Conservation (phyloP, 169 alveolate genomes). For the Plasmodium blacklocki region DNA sequence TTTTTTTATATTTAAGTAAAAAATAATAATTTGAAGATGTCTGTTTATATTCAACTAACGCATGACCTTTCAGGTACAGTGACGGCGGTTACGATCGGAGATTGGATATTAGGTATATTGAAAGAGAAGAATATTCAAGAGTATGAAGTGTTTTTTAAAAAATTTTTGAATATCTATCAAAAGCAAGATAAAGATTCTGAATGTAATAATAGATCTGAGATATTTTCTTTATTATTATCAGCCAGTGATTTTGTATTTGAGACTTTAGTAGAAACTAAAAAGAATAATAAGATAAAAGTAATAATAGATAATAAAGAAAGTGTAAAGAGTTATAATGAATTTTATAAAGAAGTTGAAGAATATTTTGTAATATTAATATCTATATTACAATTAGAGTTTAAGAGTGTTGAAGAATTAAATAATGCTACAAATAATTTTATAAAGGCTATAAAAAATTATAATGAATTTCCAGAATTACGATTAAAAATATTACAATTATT, state of each 20-base stretch:
- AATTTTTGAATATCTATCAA: conserved; percentile 81
- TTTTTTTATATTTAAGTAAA: too few species aligned
- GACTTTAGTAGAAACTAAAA: conserved; percentile 81
- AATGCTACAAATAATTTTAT: conserved; percentile 82
- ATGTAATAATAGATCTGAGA: conserved; percentile 81
- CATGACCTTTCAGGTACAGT: conserved; percentile 86
- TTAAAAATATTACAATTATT: conserved; percentile 81
- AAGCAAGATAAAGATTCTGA: conserved; percentile 84
- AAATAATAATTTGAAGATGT: conserved; percentile 76
- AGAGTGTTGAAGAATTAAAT: conserved; percentile 80
- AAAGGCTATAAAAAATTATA: conserved; percentile 77
- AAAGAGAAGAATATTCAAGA: conserved; percentile 79
- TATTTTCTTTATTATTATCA: conserved; percentile 80
- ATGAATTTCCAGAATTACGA: conserved; percentile 79
- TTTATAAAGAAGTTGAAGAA: conserved; percentile 81
- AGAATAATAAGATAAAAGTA: conserved; percentile 78
- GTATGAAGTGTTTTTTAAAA: conserved; percentile 80
- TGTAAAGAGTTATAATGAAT: conserved; percentile 33
- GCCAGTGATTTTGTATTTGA: conserved; percentile 83
- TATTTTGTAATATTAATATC: conserved; percentile 85
- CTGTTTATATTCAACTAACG: conserved; percentile 83
- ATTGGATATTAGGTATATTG: conserved; percentile 82
- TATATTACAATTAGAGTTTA: conserved; percentile 83
- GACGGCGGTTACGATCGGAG: conserved; percentile 86
- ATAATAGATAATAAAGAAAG: conserved; percentile 73